These are phyloP conservation scores for Calocybe indica DNA, from an alignment of 768 basidiomycete species.

Conservation along the genomic window DNA sequence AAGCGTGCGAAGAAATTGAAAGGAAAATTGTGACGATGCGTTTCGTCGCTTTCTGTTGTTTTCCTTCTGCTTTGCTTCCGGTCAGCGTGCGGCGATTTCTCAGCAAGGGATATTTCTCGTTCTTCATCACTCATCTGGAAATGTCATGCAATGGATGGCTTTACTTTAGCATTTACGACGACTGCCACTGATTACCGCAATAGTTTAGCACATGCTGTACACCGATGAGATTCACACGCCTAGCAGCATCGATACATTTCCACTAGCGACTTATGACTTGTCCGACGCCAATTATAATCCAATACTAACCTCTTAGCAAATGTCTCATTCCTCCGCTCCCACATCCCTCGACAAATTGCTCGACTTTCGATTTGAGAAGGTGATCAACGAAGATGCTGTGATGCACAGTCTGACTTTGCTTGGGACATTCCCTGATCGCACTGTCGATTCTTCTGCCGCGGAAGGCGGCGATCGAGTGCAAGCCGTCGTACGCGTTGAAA, in stretches of 20 bases:
- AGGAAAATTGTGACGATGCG: slow-evolving; percentile 22
- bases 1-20: slow-evolving; percentile 17
- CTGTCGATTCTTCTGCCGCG: too few species aligned
- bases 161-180: too few species aligned
- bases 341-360: slow-evolving; percentile 30
- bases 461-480: slow-evolving; percentile 18
- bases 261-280: too few species aligned
- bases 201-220: too few species aligned
- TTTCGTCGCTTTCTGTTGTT: neutral
- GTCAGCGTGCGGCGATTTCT: too few species aligned
- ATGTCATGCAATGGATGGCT: too few species aligned
- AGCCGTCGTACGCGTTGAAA: slow-evolving; percentile 76
- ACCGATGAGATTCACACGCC: too few species aligned
- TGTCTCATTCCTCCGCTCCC: slow-evolving; percentile 28
- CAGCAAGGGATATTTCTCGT: too few species aligned
- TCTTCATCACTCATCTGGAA: too few species aligned
- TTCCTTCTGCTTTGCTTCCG: neutral
- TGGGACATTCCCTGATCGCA: slow-evolving; percentile 46
- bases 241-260: too few species aligned
- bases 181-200: too few species aligned
- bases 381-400: slow-evolving; percentile 58
- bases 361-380: slow-evolving; percentile 46
- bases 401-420: slow-evolving; percentile 61
- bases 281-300: too few species aligned
- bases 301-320: slow-evolving; percentile 3